Evolutionary conservation across 2,329 filamentous ascomycete species (phyloP).

Genomic region (Dichotomopilus funicola): DNA sequence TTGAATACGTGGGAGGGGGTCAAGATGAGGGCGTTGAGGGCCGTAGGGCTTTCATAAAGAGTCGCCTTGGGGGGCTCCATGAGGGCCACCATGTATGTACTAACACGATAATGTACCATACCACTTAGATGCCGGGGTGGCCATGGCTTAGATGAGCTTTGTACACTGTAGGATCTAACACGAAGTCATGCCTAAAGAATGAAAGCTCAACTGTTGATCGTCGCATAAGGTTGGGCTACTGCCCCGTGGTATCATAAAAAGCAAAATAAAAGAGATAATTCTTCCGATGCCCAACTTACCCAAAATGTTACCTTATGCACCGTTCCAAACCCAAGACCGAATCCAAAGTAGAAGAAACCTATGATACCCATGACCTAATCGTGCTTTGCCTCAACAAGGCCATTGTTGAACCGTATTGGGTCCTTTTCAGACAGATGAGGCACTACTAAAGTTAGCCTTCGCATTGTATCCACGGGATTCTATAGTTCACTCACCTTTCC

Average conservation of each 20-base stretch:
- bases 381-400: constrained; percentile 19
- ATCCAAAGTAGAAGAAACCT: neutral
- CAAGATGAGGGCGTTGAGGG: constrained; percentile 55
- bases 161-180: neutral
- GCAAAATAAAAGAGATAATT: neutral
- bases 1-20: constrained; percentile 61
- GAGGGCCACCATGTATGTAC: neutral
- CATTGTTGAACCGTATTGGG: constrained; percentile 11
- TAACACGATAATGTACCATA: constrained; percentile 6
- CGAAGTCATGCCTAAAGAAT: neutral
- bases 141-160: too few relatives aligned
- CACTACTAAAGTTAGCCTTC: constrained; percentile 4
- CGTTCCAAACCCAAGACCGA: too few relatives aligned
- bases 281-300: neutral
- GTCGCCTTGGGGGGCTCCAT: neutral
- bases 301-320: constrained; percentile 8
- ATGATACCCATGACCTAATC: constrained; percentile 12
- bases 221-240: neutral
- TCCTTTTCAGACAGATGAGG: constrained; percentile 21
- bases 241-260: constrained; percentile 13
- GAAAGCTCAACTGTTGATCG: neutral
- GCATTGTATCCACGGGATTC: neutral
- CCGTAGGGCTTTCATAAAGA: constrained; percentile 41
- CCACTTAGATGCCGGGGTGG: neutral
- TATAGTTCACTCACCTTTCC: constrained; percentile 22